A percentile compares a stretch with the other conserved stretches of the same genome.
These are phyloP conservation scores for Neonothopanus nambi DNA, from an alignment of 1,284 basidiomycete species.

Conservation along the genomic window DNA sequence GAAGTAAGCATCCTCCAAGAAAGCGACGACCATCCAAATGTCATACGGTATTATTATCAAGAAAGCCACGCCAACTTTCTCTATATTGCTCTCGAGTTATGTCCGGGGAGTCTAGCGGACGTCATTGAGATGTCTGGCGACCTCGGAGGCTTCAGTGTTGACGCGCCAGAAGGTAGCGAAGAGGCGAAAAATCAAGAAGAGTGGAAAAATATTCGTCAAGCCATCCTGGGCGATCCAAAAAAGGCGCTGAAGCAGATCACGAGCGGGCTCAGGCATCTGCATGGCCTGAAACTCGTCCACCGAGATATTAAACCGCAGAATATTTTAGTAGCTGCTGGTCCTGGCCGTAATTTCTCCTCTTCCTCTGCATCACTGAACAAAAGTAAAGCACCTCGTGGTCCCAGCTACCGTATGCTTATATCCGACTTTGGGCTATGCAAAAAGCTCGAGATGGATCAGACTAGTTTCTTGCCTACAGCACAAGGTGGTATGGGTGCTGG, in stretches of 20 bases:
- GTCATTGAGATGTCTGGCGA: conserved; percentile 62
- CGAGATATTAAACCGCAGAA: conserved; percentile 99
- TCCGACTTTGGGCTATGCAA: conserved; percentile 96
- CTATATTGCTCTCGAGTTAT: conserved; percentile 96
- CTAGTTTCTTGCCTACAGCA: conserved; percentile 83
- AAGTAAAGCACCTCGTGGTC: conserved; percentile 35
- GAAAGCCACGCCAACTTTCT: conserved; percentile 92
- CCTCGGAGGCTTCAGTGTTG: neutral
- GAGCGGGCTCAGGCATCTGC: conserved; percentile 86
- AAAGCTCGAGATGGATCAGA: conserved; percentile 90
- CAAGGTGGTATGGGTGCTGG: conserved; percentile 86
- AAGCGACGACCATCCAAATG: conserved; percentile 97
- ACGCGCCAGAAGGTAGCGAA: neutral
- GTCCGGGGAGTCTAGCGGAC: conserved; percentile 93
- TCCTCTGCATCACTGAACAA: conserved; percentile 16
- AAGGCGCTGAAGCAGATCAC: conserved; percentile 88
- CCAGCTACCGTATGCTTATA: conserved; percentile 81
- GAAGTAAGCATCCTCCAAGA: conserved; percentile 96
- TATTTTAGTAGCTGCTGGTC: conserved; percentile 81
- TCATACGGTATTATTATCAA: conserved; percentile 98
- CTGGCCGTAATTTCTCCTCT: conserved; percentile 38
- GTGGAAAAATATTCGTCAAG: conserved; percentile 10
- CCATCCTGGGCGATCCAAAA: conserved; percentile 63
- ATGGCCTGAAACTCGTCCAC: conserved; percentile 95
- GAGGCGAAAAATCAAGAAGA: conserved; percentile 6